Percentiles rank a stretch among this genome's conserved stretches.
Conservation (phyloP, 2,329 filamentous ascomycete species). For the Pseudocercospora pini-densiflorae region DNA sequence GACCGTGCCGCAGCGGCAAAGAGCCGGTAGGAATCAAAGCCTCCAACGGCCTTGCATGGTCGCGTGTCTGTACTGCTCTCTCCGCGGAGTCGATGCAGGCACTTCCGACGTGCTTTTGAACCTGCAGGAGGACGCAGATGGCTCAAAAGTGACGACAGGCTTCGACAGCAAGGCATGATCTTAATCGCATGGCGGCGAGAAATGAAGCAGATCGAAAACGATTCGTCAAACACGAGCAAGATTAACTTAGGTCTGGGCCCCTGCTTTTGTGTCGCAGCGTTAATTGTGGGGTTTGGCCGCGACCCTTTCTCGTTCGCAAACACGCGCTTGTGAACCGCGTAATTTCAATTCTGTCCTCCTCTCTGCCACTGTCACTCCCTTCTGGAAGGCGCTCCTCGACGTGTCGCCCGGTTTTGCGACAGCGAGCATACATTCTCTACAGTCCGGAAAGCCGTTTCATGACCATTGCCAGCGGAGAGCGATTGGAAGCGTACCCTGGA, state of each 20-base stretch:
- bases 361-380: not conserved
- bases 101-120: not conserved
- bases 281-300: not conserved
- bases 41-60: not conserved
- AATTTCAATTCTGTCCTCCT: not conserved
- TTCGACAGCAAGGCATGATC: too few relatives aligned
- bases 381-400: not conserved
- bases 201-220: too few relatives aligned
- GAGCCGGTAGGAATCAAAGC: not conserved
- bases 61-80: not conserved
- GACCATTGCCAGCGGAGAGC: not conserved
- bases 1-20: not conserved
- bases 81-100: not conserved
- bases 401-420: constrained; percentile 1
- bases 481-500: not conserved
- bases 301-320: not conserved
- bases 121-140: not conserved
- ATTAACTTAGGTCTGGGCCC: not conserved
- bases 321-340: not conserved
- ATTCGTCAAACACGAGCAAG: not conserved
- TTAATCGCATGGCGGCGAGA: too few relatives aligned
- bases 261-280: not conserved
- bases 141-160: too few relatives aligned
- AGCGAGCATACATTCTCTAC: not conserved
- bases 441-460: not conserved